Evolutionary conservation across 2,329 filamentous ascomycete genomes (phyloP).

Genomic region (Colletotrichum chrysophilum): DNA sequence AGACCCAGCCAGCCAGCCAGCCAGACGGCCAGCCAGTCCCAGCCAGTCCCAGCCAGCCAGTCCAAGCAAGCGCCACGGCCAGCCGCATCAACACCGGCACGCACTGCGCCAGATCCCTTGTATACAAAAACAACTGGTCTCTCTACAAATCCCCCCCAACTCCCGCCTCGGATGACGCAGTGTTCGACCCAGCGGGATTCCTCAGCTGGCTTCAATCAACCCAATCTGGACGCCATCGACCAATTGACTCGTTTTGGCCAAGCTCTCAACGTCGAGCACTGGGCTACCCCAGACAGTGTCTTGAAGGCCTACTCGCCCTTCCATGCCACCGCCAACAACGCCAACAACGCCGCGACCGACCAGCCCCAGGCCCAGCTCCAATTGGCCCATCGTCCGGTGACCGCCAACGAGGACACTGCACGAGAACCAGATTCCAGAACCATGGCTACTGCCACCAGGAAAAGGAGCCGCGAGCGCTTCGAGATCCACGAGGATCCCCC

Average conservation of each 20-base stretch:
- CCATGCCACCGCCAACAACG: conserved; percentile 5
- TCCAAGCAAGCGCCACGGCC: not conserved
- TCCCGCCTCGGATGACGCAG: conserved; percentile 19
- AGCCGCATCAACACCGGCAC: not conserved
- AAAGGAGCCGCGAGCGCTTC: conserved; percentile 42
- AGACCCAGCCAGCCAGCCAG: not conserved
- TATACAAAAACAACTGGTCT: not conserved
- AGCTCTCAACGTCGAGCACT: conserved; percentile 18
- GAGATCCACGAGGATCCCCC: conserved; percentile 55
- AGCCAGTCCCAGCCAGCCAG: not conserved
- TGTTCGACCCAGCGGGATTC: conserved; percentile 19
- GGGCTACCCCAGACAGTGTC: conserved; percentile 15
- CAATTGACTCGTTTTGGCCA: conserved; percentile 20
- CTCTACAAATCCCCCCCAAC: not conserved
- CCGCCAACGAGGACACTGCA: not conserved
- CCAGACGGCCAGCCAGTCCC: not conserved
- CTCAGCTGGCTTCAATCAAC: conserved; percentile 18
- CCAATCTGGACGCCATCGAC: conserved; percentile 17
- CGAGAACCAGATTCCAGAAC: not conserved
- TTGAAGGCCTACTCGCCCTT: conserved; percentile 10
- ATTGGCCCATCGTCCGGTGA: conserved; percentile 18
- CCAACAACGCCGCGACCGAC: not conserved
- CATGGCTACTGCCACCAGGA: conserved; percentile 18
- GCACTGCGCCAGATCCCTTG: not conserved
- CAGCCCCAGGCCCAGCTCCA: not conserved